Conservation (phyloP, 163 green algal species). For the Chlorella variabilis region DNA sequence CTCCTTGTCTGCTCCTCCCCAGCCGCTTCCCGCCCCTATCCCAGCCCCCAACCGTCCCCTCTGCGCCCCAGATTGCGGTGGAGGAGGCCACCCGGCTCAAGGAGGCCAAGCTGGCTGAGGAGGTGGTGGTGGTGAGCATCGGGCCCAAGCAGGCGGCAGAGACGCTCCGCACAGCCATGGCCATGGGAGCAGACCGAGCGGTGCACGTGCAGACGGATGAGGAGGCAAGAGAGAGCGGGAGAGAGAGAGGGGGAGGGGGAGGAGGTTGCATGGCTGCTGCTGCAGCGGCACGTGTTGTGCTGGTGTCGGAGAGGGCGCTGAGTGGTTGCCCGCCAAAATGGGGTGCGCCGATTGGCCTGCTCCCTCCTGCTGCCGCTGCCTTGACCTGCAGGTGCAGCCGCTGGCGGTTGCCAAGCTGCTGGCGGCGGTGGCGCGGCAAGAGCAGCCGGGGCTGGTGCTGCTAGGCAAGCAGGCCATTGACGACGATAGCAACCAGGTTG, state of each 20-base stretch:
- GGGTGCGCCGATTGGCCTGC: too few relatives aligned
- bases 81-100: slow-evolving; percentile 89
- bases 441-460: slow-evolving; percentile 75
- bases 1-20: background rate
- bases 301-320: too few relatives aligned
- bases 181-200: slow-evolving; percentile 89
- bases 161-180: slow-evolving; percentile 85
- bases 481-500: slow-evolving; percentile 83
- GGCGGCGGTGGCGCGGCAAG: slow-evolving; percentile 65
- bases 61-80: slow-evolving; percentile 13
- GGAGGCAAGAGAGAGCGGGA: too few relatives aligned
- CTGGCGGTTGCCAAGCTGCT: slow-evolving; percentile 85
- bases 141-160: slow-evolving; percentile 75
- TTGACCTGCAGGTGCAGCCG: slow-evolving; percentile 65
- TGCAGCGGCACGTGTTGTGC: background rate
- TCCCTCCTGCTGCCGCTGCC: background rate
- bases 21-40: too few relatives aligned
- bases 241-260: too few relatives aligned
- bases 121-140: slow-evolving; percentile 88
- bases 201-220: slow-evolving; percentile 73
- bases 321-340: too few relatives aligned
- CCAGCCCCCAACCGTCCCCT: background rate
- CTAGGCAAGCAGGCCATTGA: slow-evolving; percentile 97
- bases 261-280: too few relatives aligned
- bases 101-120: slow-evolving; percentile 71